A percentile compares a stretch with the other conserved stretches of the same genome.
These are phyloP conservation scores for Penicillium verrucosum DNA, from an alignment of 2,329 filamentous ascomycete genomes.

Conservation along the genomic window DNA sequence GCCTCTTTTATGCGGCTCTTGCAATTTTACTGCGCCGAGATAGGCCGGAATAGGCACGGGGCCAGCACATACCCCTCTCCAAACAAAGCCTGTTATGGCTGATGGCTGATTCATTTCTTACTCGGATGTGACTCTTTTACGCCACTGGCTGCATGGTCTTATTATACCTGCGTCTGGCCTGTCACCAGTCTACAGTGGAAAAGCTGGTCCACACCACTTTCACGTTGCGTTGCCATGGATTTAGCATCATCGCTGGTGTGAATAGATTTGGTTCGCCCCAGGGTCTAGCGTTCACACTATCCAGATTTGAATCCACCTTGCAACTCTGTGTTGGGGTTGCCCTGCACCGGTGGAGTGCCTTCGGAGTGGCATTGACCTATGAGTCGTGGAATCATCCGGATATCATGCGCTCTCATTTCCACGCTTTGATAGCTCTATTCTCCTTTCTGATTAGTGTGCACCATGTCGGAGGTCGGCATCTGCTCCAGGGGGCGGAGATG, in stretches of 20 bases:
- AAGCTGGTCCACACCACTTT: neutral
- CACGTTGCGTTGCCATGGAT: neutral
- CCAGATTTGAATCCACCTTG: neutral
- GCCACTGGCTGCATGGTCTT: neutral
- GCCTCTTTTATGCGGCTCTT: conserved; percentile 22
- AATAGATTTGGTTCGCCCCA: neutral
- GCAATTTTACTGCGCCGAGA: conserved; percentile 4
- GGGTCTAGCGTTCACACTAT: neutral
- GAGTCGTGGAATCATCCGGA: neutral
- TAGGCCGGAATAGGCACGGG: neutral
- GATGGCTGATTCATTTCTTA: neutral
- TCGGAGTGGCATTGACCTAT: neutral
- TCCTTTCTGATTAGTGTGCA: conserved; percentile 6
- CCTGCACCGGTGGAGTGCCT: neutral
- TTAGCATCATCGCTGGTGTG: neutral
- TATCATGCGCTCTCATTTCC: conserved; percentile 6
- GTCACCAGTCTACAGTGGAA: neutral
- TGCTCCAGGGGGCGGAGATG: conserved; percentile 1
- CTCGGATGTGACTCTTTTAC: neutral
- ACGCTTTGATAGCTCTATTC: neutral
- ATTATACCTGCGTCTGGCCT: neutral
- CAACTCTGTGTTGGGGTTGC: neutral
- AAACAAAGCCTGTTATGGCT: neutral
- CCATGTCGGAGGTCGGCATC: conserved; percentile 6
- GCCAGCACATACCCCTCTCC: neutral